These are phyloP conservation scores for Thuja plicata DNA, from an alignment of 83 land plant genomes.

Conservation along the genomic window DNA sequence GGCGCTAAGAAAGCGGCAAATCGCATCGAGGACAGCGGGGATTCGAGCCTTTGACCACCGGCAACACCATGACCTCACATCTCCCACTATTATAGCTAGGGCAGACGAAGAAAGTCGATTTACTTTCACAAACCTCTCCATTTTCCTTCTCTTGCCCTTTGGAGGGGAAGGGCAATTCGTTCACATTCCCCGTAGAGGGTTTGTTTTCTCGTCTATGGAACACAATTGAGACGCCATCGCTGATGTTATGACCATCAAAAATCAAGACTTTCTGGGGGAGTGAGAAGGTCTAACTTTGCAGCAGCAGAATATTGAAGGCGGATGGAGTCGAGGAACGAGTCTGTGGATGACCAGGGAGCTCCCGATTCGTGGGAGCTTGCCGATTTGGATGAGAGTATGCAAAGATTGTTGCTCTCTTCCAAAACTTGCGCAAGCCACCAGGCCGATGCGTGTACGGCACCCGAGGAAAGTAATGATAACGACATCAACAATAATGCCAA, in stretches of 20 bases:
- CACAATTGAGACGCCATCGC: not conserved
- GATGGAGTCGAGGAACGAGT: not conserved
- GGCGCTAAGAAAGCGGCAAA: not conserved
- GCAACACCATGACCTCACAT: not conserved
- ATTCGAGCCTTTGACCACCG: conserved; percentile 1
- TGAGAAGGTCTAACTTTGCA: not conserved
- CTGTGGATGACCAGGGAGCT: conserved; percentile 42
- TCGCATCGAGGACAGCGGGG: not conserved
- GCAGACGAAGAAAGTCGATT: not conserved
- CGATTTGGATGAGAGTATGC: conserved; percentile 77
- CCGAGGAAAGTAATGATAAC: not conserved
- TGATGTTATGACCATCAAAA: not conserved
- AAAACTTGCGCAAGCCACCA: conserved; percentile 6
- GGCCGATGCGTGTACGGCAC: not conserved
- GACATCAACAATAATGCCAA: not conserved
- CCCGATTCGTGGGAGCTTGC: conserved; percentile 95
- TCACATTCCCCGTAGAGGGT: not conserved
- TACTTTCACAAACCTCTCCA: not conserved
- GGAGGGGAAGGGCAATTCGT: not conserved
- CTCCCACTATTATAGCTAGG: not conserved
- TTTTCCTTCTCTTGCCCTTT: not conserved
- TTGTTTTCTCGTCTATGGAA: not conserved
- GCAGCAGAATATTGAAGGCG: not conserved
- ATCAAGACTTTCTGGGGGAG: not conserved
- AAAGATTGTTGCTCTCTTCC: conserved; percentile 40